Conservation (phyloP, 164 flowering plant species). For the Berberis thunbergii region DNA sequence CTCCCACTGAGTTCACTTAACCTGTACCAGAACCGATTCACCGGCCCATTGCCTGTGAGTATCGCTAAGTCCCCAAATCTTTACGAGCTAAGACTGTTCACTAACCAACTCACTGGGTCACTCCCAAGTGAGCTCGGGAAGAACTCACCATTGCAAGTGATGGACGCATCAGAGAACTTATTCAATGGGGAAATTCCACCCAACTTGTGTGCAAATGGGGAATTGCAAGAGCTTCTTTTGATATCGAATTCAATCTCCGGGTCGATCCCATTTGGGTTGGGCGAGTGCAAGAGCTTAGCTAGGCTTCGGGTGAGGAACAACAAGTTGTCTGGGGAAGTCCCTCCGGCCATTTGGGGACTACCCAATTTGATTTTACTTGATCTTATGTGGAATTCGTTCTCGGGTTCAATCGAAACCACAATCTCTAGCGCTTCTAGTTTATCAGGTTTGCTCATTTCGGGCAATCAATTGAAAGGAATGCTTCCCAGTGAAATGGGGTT, state of each 20-base stretch:
- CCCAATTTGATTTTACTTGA: constrained; percentile 57
- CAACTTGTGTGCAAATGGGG: constrained; percentile 27
- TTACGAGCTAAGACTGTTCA: constrained; percentile 32
- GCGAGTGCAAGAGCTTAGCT: constrained; percentile 47
- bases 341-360: constrained; percentile 57
- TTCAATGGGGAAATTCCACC: constrained; percentile 66
- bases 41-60: constrained; percentile 28
- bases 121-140: constrained; percentile 38
- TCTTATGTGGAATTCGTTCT: constrained; percentile 37
- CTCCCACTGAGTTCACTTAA: constrained; percentile 67
- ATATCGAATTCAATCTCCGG: constrained; percentile 35
- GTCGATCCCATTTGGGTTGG: constrained; percentile 33
- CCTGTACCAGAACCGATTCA: constrained; percentile 49
- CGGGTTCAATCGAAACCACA: constrained; percentile 38
- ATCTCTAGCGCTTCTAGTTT: constrained; percentile 45
- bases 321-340: constrained; percentile 51
- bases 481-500: constrained; percentile 42
- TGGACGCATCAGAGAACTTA: constrained; percentile 41
- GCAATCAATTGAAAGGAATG: constrained; percentile 44
- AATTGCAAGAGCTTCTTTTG: constrained; percentile 34
- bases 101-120: constrained; percentile 30
- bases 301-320: constrained; percentile 54
- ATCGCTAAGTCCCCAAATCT: constrained; percentile 32
- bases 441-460: constrained; percentile 32
- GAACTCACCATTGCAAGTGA: constrained; percentile 28